phyloP scores from a whole-genome alignment of 345 rosid species.

The Citrus glauca region DNA sequence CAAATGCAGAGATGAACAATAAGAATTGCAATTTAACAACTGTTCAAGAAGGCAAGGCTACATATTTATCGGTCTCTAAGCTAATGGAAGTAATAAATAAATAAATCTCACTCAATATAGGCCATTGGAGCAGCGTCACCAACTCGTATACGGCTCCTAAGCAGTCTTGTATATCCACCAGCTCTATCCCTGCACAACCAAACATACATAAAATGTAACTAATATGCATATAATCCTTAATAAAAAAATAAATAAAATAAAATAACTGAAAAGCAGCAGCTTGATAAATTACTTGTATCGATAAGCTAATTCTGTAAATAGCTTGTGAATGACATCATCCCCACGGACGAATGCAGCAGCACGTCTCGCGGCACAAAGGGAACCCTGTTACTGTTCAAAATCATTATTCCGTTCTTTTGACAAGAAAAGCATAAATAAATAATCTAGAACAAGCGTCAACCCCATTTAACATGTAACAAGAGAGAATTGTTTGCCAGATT shows the following conservation, averaged over 20 bases:
- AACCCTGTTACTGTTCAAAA: conserved; percentile 41
- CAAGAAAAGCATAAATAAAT: neutral
- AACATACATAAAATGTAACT: conserved; percentile 12
- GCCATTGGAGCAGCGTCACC: conserved; percentile 99
- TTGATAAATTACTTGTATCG: conserved; percentile 62
- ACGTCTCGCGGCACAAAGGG: conserved; percentile 75
- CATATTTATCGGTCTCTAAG: neutral
- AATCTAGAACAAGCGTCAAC: neutral
- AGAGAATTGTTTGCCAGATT: neutral
- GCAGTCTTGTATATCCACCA: conserved; percentile 92
- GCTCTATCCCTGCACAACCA: conserved; percentile 66
- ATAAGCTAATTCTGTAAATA: conserved; percentile 80
- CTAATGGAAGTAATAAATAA: neutral
- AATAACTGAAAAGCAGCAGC: neutral
- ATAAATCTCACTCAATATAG: conserved; percentile 74
- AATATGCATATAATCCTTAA: neutral
- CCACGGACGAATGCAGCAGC: conserved; percentile 94
- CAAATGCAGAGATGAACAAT: neutral
- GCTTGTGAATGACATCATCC: conserved; percentile 89
- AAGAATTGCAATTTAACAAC: neutral
- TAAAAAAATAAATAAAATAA: no score
- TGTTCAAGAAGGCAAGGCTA: neutral
- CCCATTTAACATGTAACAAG: neutral
- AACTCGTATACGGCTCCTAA: conserved; percentile 81
- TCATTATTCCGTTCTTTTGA: neutral